Evolutionary conservation across 2,329 filamentous ascomycete genomes (phyloP).

Genomic region (Sclerotinia trifoliorum): DNA sequence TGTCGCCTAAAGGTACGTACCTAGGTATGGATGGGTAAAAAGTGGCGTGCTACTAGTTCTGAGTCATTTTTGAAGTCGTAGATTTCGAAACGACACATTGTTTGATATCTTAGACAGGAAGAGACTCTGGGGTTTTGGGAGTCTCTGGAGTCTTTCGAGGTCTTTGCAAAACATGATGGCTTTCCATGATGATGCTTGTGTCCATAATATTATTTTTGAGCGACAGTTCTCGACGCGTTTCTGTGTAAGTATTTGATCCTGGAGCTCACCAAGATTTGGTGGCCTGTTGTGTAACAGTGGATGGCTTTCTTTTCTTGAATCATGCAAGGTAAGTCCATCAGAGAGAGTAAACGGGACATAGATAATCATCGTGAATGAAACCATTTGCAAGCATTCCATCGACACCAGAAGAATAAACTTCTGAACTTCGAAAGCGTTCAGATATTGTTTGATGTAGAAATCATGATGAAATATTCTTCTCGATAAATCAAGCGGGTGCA

Average conservation of each 20-base stretch:
- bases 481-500: conserved; percentile 1
- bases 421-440: too few relatives aligned
- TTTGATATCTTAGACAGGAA: background rate
- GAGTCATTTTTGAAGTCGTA: background rate
- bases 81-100: background rate
- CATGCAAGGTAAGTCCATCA: background rate
- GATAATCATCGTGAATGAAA: background rate
- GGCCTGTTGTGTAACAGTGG: background rate
- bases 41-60: background rate
- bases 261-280: background rate
- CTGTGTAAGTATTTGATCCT: background rate
- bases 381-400: background rate
- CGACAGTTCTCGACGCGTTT: conserved; percentile 2
- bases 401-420: background rate
- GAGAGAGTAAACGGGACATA: background rate
- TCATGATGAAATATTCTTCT: background rate
- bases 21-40: background rate
- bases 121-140: too few relatives aligned
- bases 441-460: too few relatives aligned
- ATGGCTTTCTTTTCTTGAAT: background rate
- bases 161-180: background rate
- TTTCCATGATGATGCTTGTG: background rate
- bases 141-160: too few relatives aligned
- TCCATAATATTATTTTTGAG: background rate
- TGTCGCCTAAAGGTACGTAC: background rate